Evolutionary conservation across 768 basidiomycete species (phyloP).

Genomic region (Suillus variegatus): DNA sequence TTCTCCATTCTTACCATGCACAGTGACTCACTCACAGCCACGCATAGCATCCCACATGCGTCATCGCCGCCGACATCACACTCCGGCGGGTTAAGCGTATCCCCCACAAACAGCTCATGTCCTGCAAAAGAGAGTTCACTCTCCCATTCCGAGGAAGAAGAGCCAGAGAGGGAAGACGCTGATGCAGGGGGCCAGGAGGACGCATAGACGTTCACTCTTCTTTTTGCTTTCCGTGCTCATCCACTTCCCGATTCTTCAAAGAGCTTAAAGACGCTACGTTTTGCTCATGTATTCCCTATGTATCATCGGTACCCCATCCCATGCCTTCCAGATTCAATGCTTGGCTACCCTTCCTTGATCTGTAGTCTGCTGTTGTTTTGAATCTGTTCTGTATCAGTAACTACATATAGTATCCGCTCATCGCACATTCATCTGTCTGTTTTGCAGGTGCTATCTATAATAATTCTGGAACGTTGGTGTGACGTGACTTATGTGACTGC

Average conservation of each 20-base stretch:
- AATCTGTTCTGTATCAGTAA: conserved; percentile 30
- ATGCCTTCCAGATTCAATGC: conserved; percentile 5
- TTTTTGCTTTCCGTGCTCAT: not conserved
- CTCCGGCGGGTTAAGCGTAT: conserved; percentile 62
- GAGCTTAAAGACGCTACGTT: conserved; percentile 3
- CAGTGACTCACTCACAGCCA: conserved; percentile 3
- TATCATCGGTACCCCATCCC: conserved; percentile 6
- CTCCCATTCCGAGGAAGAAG: conserved; percentile 29
- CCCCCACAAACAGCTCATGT: conserved; percentile 71
- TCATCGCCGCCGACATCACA: conserved; percentile 63
- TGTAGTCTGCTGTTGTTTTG: conserved; percentile 23
- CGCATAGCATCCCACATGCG: conserved; percentile 83
- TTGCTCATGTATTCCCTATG: conserved; percentile 9
- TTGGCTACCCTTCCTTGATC: not conserved
- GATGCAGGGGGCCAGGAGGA: conserved; percentile 16
- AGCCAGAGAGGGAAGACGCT: conserved; percentile 18
- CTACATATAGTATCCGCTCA: conserved; percentile 18
- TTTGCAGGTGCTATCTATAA: conserved; percentile 8
- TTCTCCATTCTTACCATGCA: conserved; percentile 1
- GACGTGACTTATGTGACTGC: conserved; percentile 2
- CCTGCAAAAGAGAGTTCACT: conserved; percentile 63
- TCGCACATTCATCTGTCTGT: conserved; percentile 16
- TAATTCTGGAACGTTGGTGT: not conserved
- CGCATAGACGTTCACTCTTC: conserved; percentile 15
- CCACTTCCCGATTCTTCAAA: not conserved